Base-by-base conservation (phyloP, 352 stramenopile genomes). In the Phytophthora foliorum region DNA sequence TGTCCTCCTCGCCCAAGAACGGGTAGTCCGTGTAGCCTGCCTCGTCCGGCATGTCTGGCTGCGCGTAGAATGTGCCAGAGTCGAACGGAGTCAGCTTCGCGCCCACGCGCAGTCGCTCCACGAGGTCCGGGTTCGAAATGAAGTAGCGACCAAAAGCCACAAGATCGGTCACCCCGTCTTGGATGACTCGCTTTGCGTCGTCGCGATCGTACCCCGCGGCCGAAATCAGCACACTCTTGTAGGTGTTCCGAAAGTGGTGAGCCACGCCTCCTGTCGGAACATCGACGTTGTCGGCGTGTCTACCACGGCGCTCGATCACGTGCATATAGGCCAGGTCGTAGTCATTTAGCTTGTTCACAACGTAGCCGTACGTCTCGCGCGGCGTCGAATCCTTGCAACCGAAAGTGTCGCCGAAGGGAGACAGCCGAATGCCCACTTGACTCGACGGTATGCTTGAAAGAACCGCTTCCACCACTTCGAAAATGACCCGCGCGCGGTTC, bases 401-500 rank as follows among this genome's bases (percentile, higher is more conserved):
- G 22, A 78, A 72, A 41, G 55, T 75, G 27, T 89, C 31, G 0
- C 62, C 48, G 24, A 65, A 65, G 2, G 57, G 48, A 45, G 57
- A 65, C 21, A 65, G 25, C 14, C 48, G 57, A 39, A 65, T 65
- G 17, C 38, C 38, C 11, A 44, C 46, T 36, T 59, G 51, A 34
- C 55, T 65, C 34, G 63, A 67, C 24, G 53, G 44, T 16, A 71
- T n/a, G 14, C 41, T 64, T 27, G 70, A 41, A 11, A 56, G 24
- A 27, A 65, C 46, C 3, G 41, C 69, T 57, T 89, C 70, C 67
- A 95, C 4, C 48, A 86, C 69, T 63, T 94, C 78, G 10, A 75
- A 65, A 32, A 94, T 65, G 22, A 96, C 77, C 17, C 77, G 72
- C 24, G 72, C 66, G 17, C 89, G 83, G 70, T 95, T 95, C 52